Evolutionary conservation across 1,284 basidiomycete genomes (phyloP).

Genomic region (Boletus sp.): DNA sequence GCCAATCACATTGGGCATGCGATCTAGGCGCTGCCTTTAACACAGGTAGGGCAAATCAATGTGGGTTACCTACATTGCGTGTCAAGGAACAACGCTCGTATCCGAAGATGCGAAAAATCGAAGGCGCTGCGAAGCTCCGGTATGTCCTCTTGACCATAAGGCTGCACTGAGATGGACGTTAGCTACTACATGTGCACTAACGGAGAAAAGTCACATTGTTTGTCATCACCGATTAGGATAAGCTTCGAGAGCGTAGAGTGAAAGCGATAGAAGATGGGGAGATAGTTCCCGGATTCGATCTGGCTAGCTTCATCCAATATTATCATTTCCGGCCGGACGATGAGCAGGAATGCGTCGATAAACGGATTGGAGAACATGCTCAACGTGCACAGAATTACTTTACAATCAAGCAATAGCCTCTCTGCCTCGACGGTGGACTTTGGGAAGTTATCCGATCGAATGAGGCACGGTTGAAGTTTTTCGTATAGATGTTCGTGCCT

Average conservation of each 20-base stretch:
- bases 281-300: conserved; percentile 58
- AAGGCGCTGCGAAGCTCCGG: conserved; percentile 42
- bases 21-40: conserved; percentile 35
- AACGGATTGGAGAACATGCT: conserved; percentile 39
- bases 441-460: conserved; percentile 47
- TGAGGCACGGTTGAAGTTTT: conserved; percentile 41
- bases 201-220: conserved; percentile 52
- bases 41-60: not conserved
- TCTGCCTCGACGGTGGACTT: conserved; percentile 13
- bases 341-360: conserved; percentile 32
- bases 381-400: conserved; percentile 57
- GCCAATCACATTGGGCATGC: conserved; percentile 48
- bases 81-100: conserved; percentile 34
- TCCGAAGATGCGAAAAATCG: conserved; percentile 40
- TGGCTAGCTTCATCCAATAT: conserved; percentile 66
- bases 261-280: conserved; percentile 48
- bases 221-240: conserved; percentile 72
- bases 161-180: conserved; percentile 39
- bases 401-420: conserved; percentile 36
- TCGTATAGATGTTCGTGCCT: conserved; percentile 76
- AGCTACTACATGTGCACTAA: not conserved
- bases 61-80: conserved; percentile 41
- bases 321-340: conserved; percentile 47
- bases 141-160: conserved; percentile 44
- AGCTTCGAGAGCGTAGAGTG: conserved; percentile 48